These are phyloP conservation scores for Phoma sp. DNA, from an alignment of 2,329 filamentous ascomycete species.

Conservation along the genomic window DNA sequence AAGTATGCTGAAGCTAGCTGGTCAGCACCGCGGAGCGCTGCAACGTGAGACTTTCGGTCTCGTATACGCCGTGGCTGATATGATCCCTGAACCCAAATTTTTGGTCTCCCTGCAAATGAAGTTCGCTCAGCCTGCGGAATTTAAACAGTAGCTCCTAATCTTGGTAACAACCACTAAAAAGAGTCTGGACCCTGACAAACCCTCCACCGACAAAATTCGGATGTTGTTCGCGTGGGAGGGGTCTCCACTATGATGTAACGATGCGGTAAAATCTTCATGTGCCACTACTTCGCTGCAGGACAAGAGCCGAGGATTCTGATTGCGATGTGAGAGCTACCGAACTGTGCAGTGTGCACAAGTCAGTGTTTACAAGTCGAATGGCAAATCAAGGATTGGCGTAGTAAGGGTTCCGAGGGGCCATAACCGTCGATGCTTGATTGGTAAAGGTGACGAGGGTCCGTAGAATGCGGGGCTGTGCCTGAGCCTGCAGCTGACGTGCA, in stretches of 20 bases:
- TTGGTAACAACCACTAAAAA: conserved; percentile 1
- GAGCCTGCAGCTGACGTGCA: conserved; percentile 8
- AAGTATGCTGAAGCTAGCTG: not conserved
- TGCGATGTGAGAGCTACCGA: not conserved
- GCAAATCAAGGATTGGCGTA: not conserved
- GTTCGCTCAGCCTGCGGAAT: no score
- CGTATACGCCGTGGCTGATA: not conserved
- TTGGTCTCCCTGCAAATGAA: not conserved
- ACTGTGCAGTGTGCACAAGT: no score
- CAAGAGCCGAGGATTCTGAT: not conserved
- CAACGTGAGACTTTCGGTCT: no score
- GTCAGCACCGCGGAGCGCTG: no score
- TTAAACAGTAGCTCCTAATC: no score
- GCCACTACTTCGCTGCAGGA: not conserved
- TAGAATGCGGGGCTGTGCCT: conserved; percentile 3
- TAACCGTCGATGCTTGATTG: not conserved
- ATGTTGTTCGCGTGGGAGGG: not conserved
- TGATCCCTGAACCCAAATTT: not conserved
- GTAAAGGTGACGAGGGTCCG: not conserved
- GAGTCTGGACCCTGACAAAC: conserved; percentile 4
- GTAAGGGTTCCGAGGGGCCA: not conserved
- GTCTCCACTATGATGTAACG: conserved; percentile 11
- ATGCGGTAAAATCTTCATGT: not conserved
- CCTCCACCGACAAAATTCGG: not conserved
- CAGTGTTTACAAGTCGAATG: not conserved